Evolutionary conservation across 2,329 filamentous ascomycete genomes (phyloP).

Genomic region (Ceratocystis alfenasii): DNA sequence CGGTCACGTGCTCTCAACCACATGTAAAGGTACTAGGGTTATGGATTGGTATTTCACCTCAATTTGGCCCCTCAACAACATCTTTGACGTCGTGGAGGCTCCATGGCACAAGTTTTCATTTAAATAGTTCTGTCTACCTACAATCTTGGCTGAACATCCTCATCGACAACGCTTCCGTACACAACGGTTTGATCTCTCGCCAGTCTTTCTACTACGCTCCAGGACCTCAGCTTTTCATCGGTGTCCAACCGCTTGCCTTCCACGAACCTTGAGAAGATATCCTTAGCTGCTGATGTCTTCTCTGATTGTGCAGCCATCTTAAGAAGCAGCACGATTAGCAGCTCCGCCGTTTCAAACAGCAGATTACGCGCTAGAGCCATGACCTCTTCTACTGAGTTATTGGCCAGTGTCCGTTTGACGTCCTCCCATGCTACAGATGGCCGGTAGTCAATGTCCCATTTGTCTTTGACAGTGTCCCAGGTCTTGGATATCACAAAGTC

Average conservation of each 20-base stretch:
- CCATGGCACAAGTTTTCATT: background rate
- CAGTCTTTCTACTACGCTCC: slow-evolving; percentile 14
- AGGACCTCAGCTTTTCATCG: background rate
- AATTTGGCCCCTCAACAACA: background rate
- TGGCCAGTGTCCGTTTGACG: slow-evolving; percentile 32
- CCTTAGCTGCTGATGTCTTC: slow-evolving; percentile 27
- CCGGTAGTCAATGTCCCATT: slow-evolving; percentile 27
- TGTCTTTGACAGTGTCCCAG: slow-evolving; percentile 8
- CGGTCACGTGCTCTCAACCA: too few species aligned
- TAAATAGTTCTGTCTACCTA: slow-evolving; percentile 10
- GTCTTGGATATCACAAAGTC: slow-evolving; percentile 31
- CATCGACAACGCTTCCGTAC: slow-evolving; percentile 18
- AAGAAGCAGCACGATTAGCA: slow-evolving; percentile 35
- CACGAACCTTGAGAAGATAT: slow-evolving; percentile 34
- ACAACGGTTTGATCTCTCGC: slow-evolving; percentile 22
- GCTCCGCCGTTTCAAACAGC: slow-evolving; percentile 35
- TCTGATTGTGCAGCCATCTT: slow-evolving; percentile 30
- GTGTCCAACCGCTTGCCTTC: slow-evolving; percentile 24
- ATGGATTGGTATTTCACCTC: background rate
- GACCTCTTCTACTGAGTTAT: slow-evolving; percentile 31
- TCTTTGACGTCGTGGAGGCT: background rate
- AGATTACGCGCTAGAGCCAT: slow-evolving; percentile 37
- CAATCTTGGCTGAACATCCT: slow-evolving; percentile 13
- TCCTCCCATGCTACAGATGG: slow-evolving; percentile 32
- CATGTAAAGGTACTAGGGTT: too few species aligned